phyloP scores from a whole-genome alignment of 768 basidiomycete species.

The Trametes sanguinea region DNA sequence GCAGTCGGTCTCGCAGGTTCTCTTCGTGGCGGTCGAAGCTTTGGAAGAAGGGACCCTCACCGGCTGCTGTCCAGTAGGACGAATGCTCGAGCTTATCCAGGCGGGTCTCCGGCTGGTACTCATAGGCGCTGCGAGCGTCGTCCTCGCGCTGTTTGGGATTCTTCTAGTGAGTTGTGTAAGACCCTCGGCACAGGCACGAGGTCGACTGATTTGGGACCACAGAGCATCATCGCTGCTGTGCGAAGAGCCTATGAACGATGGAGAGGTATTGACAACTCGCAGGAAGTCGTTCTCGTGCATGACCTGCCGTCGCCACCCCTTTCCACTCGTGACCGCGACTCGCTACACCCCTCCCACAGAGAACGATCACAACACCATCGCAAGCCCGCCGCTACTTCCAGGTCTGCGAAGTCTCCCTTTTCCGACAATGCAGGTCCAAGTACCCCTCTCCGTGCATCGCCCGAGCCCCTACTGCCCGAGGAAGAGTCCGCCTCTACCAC shows the following conservation, averaged over 20 bases:
- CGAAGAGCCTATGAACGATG: background rate
- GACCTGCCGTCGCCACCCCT: background rate
- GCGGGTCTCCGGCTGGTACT: slow-evolving; percentile 2
- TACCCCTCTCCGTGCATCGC: background rate
- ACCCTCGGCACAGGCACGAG: no score
- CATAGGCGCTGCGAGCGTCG: slow-evolving; percentile 9
- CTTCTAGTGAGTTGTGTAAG: slow-evolving; percentile 1
- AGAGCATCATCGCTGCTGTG: slow-evolving; percentile 16
- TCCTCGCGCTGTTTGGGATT: slow-evolving; percentile 10
- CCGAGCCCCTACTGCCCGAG: slow-evolving; percentile 2
- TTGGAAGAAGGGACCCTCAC: background rate
- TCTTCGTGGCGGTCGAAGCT: slow-evolving; percentile 10
- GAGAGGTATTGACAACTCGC: background rate
- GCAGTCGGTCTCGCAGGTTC: slow-evolving; percentile 15
- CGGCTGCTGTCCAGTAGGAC: slow-evolving; percentile 9
- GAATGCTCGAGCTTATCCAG: slow-evolving; percentile 12
- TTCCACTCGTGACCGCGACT: background rate
- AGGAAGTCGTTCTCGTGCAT: background rate
- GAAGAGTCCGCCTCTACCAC: background rate
- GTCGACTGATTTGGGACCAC: background rate
- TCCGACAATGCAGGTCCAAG: background rate
- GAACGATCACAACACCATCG: background rate
- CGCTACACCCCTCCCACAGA: background rate
- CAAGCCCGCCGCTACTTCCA: background rate
- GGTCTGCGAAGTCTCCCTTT: background rate